A percentile compares a stretch with the other conserved stretches of the same genome.
Conservation (phyloP, 345 rosid species). For the Arabis alpina region DNA sequence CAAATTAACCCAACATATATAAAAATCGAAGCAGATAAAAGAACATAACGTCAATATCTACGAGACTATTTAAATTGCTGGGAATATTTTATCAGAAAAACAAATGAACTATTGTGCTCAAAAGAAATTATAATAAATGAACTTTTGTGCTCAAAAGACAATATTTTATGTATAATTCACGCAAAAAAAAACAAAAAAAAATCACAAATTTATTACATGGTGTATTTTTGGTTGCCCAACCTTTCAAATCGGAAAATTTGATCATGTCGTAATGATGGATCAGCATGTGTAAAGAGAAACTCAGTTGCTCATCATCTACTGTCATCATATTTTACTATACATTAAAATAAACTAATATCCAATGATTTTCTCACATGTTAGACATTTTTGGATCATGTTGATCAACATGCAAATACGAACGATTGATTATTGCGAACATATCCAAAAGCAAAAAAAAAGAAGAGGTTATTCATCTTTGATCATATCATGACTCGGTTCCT, state of each 20-base stretch:
- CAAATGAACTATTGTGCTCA: neutral
- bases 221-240: neutral
- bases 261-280: conserved; percentile 36
- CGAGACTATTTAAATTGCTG: neutral
- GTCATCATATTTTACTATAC: neutral
- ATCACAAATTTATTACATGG: neutral
- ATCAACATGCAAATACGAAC: conserved; percentile 28
- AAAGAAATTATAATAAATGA: neutral
- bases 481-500: conserved; percentile 17
- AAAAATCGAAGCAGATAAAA: neutral
- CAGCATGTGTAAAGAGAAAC: conserved; percentile 35
- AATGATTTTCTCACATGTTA: conserved; percentile 30
- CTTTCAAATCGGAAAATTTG: neutral
- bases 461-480: neutral
- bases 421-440: neutral
- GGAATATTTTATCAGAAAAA: neutral
- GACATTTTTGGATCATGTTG: conserved; percentile 13
- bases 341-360: neutral
- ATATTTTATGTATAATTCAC: neutral
- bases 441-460: no score
- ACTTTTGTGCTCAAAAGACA: neutral
- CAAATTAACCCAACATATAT: neutral
- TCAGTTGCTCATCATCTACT: neutral
- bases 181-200: neutral
- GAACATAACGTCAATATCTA: neutral